Evolutionary conservation across 2,329 filamentous ascomycete species (phyloP).

Genomic region (Aspergillus candidus): DNA sequence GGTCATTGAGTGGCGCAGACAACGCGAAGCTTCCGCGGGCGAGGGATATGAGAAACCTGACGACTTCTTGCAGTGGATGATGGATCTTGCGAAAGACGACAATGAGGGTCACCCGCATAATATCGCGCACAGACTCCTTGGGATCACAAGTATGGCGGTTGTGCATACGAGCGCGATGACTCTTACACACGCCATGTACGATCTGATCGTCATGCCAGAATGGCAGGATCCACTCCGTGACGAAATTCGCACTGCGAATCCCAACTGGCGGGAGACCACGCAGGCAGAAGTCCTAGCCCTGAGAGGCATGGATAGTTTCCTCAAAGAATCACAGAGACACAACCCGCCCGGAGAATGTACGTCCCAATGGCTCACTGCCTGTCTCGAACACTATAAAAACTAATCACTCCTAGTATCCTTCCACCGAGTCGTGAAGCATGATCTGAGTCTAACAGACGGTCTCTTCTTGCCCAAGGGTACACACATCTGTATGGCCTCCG

Average conservation of each 20-base stretch:
- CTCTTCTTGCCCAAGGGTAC: conserved; percentile 18
- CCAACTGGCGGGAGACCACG: conserved; percentile 22
- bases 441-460: conserved; percentile 20
- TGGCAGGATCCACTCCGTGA: conserved; percentile 46
- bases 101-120: conserved; percentile 17
- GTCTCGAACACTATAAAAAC: neutral
- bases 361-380: neutral
- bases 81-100: conserved; percentile 21
- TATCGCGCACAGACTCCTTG: conserved; percentile 22
- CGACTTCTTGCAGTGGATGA: conserved; percentile 31
- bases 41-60: conserved; percentile 19
- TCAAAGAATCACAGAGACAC: conserved; percentile 26
- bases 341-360: conserved; percentile 24
- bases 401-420: conserved; percentile 17
- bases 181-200: conserved; percentile 44
- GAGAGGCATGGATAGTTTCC: conserved; percentile 23
- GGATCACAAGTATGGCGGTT: conserved; percentile 22
- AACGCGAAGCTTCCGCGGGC: conserved; percentile 12
- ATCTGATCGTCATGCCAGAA: conserved; percentile 46
- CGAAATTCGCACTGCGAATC: conserved; percentile 38
- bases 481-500: conserved; percentile 25
- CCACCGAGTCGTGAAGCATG: conserved; percentile 23
- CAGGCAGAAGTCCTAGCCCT: conserved; percentile 15
- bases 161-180: conserved; percentile 26
- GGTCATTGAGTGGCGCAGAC: conserved; percentile 26